Evolutionary conservation across 768 basidiomycete genomes (phyloP).

Genomic region (Brasilioporus rufonigricans): DNA sequence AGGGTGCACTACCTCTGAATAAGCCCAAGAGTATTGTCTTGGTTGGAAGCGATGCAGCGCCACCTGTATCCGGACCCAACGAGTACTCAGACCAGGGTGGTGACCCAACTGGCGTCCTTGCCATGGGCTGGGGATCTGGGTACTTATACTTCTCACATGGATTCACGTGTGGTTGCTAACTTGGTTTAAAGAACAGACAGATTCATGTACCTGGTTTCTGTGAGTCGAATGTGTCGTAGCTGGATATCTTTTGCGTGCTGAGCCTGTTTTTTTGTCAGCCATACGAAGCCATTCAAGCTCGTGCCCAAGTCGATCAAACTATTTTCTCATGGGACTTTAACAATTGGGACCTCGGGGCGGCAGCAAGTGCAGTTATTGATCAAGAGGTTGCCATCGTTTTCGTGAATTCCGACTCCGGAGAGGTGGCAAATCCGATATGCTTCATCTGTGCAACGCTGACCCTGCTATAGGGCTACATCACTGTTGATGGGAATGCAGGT

Average conservation of each 20-base stretch:
- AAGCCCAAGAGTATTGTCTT: constrained; percentile 59
- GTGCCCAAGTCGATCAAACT: constrained; percentile 66
- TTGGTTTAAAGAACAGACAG: constrained; percentile 50
- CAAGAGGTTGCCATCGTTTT: constrained; percentile 77
- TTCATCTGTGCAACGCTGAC: not conserved
- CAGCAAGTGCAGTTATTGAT: constrained; percentile 44
- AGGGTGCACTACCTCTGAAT: constrained; percentile 53
- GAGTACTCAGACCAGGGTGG: constrained; percentile 62
- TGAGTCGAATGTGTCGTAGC: constrained; percentile 30
- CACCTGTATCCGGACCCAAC: constrained; percentile 66
- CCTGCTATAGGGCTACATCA: constrained; percentile 42
- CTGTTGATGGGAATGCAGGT: constrained; percentile 53
- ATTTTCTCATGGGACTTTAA: constrained; percentile 66
- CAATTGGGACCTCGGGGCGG: constrained; percentile 59
- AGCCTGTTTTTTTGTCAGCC: constrained; percentile 41
- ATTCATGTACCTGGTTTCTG: constrained; percentile 77
- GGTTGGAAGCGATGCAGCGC: constrained; percentile 65
- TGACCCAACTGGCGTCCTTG: constrained; percentile 63
- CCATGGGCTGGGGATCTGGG: constrained; percentile 93
- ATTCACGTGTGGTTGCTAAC: not conserved
- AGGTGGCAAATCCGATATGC: constrained; percentile 35
- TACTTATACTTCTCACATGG: constrained; percentile 13
- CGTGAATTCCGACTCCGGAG: constrained; percentile 81
- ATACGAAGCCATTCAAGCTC: constrained; percentile 73
- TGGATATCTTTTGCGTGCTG: not conserved